Evolutionary conservation across 208 protist species (phyloP).

Genomic region (Trypanosoma congolense): DNA sequence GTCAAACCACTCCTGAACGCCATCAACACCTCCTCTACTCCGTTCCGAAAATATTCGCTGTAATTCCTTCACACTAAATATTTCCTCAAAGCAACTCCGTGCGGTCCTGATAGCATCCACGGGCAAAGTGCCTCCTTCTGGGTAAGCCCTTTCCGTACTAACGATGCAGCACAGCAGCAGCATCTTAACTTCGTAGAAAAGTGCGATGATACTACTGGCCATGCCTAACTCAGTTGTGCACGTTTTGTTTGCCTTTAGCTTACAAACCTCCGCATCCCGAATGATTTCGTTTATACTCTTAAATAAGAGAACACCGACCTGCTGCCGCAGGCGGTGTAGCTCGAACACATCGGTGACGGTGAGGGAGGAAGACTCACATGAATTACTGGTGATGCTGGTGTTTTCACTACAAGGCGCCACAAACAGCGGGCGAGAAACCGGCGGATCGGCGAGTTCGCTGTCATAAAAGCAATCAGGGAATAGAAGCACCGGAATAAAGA

Average conservation of each 20-base stretch:
- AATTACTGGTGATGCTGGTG: not conserved
- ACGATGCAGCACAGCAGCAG: slow-evolving; percentile 40
- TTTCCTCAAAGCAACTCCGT: slow-evolving; percentile 11
- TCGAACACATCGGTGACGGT: slow-evolving; percentile 21
- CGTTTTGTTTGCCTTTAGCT: slow-evolving; percentile 20
- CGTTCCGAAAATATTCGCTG: slow-evolving; percentile 30
- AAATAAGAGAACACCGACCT: slow-evolving; percentile 34
- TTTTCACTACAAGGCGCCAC: not conserved
- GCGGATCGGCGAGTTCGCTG: slow-evolving; percentile 7
- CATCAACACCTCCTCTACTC: slow-evolving; percentile 27
- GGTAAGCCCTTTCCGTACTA: slow-evolving; percentile 31
- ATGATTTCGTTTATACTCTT: slow-evolving; percentile 54
- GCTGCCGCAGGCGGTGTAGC: slow-evolving; percentile 25
- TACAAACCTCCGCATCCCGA: slow-evolving; percentile 50
- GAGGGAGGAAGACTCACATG: slow-evolving; percentile 3
- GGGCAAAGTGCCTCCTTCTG: not conserved
- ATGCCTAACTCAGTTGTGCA: slow-evolving; percentile 2
- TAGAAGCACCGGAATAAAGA: slow-evolving; percentile 51
- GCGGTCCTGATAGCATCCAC: not conserved
- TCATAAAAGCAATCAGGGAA: slow-evolving; percentile 72
- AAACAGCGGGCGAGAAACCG: not conserved
- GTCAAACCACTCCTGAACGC: slow-evolving; percentile 46
- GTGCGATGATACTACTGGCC: slow-evolving; percentile 16
- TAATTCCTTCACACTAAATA: slow-evolving; percentile 14
- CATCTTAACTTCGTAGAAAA: slow-evolving; percentile 43